These are phyloP conservation scores for Periconia macrospinosa DNA, from an alignment of 2,329 filamentous ascomycete genomes.

Conservation along the genomic window DNA sequence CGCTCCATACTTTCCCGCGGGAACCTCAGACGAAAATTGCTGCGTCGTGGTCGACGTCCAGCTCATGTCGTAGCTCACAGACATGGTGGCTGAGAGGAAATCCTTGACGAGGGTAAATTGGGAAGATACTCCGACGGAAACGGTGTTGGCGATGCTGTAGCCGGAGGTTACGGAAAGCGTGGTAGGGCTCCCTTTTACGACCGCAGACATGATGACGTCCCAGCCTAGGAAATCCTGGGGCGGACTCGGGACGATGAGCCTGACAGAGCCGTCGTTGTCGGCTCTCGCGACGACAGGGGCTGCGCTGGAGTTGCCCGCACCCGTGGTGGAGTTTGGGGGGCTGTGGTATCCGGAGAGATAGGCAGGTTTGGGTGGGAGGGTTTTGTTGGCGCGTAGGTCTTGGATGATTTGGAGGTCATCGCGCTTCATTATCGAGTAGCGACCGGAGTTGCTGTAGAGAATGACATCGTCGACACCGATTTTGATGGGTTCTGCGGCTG, in stretches of 20 bases:
- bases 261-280: constrained; percentile 18
- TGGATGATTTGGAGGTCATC: constrained; percentile 21
- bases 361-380: constrained; percentile 19
- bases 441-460: constrained; percentile 23
- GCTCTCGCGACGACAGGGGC: not conserved
- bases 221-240: constrained; percentile 41
- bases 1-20: constrained; percentile 42
- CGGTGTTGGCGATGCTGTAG: constrained; percentile 37
- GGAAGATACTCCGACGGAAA: constrained; percentile 24
- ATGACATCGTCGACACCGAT: constrained; percentile 27
- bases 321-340: constrained; percentile 8
- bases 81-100: constrained; percentile 25
- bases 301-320: constrained; percentile 1
- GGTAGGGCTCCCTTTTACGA: constrained; percentile 34
- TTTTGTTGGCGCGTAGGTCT: constrained; percentile 13
- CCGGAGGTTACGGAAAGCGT: constrained; percentile 38
- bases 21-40: constrained; percentile 36
- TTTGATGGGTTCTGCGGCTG: constrained; percentile 18
- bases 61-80: constrained; percentile 28
- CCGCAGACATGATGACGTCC: constrained; percentile 44
- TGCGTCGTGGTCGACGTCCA: constrained; percentile 41
- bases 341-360: constrained; percentile 16
- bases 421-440: constrained; percentile 26
- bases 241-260: constrained; percentile 24
- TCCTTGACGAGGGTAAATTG: constrained; percentile 25